A percentile compares a stretch with the other conserved stretches of the same genome.
phyloP scores from a whole-genome alignment of 2,329 filamentous ascomycete genomes.

The Didymella keratinophila region DNA sequence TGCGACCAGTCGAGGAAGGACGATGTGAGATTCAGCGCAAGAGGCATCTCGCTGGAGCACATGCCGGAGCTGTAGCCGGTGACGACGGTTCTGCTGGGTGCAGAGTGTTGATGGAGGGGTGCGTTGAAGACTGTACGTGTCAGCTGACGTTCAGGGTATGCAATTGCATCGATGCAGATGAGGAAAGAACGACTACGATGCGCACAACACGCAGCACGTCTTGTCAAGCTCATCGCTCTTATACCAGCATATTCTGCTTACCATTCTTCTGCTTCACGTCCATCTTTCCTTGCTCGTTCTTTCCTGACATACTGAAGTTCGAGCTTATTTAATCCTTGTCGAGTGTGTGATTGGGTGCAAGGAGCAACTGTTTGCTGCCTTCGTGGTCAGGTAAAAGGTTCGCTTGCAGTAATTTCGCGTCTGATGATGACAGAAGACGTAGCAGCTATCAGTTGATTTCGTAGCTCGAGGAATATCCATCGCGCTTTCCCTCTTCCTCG shows the following conservation, averaged over 20 bases:
- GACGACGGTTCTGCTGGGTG: conserved; percentile 17
- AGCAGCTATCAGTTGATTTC: neutral
- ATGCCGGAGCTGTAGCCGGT: conserved; percentile 24
- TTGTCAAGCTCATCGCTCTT: neutral
- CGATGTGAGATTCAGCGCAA: conserved; percentile 65
- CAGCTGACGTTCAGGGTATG: neutral
- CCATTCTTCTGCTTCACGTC: conserved; percentile 43
- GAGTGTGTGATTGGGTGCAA: too few relatives aligned
- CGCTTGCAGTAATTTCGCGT: neutral
- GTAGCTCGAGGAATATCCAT: conserved; percentile 6
- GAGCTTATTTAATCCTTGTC: too few relatives aligned
- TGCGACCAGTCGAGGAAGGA: conserved; percentile 68
- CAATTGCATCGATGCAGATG: neutral
- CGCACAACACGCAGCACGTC: neutral
- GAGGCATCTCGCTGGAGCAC: conserved; percentile 41
- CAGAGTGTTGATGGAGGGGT: conserved; percentile 36
- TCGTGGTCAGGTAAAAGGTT: neutral
- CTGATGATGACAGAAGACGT: neutral
- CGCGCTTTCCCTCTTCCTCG: conserved; percentile 13
- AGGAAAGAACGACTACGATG: neutral
- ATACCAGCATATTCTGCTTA: neutral
- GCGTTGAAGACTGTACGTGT: conserved; percentile 32
- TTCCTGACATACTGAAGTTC: conserved; percentile 20
- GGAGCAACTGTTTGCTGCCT: neutral
- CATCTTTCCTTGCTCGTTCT: conserved; percentile 28